Percentiles rank a stretch among this genome's conserved stretches.
Evolutionary conservation across 805 yeast genomes (phyloP).

Genomic region (Saccharomyces mikatae): DNA sequence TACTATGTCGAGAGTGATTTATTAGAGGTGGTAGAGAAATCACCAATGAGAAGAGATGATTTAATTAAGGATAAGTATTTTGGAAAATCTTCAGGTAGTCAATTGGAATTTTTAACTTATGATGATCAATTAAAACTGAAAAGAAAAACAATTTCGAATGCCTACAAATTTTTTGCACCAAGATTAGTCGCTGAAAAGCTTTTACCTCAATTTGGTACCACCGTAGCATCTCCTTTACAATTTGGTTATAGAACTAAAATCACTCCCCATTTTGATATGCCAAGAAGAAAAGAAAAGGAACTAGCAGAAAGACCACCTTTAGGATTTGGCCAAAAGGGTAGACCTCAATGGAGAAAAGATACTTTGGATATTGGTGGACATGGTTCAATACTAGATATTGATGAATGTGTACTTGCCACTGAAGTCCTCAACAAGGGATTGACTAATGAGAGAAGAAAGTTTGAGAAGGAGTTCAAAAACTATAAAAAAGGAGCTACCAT

Average conservation of each 20-base stretch:
- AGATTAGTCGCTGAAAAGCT: slow-evolving; percentile 33
- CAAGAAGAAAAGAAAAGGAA: slow-evolving; percentile 43
- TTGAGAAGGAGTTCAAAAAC: slow-evolving; percentile 38
- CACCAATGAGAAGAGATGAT: slow-evolving; percentile 48
- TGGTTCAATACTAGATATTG: slow-evolving; percentile 72
- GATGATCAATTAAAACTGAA: slow-evolving; percentile 66
- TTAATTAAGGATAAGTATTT: slow-evolving; percentile 63
- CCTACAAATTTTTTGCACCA: slow-evolving; percentile 72
- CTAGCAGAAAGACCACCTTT: slow-evolving; percentile 51
- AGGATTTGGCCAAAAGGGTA: slow-evolving; percentile 85
- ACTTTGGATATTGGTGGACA: slow-evolving; percentile 45
- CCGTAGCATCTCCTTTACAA: slow-evolving; percentile 70
- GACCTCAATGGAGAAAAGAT: slow-evolving; percentile 56
- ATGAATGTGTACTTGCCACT: slow-evolving; percentile 89
- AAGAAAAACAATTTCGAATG: slow-evolving; percentile 66
- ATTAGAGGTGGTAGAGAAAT: slow-evolving; percentile 39
- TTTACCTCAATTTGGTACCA: slow-evolving; percentile 55
- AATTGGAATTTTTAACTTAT: slow-evolving; percentile 74
- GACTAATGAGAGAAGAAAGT: slow-evolving; percentile 53
- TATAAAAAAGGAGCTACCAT: slow-evolving; percentile 81
- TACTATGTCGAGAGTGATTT: slow-evolving; percentile 69
- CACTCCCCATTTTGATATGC: slow-evolving; percentile 90
- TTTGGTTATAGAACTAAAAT: slow-evolving; percentile 82
- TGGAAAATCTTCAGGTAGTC: slow-evolving; percentile 92
- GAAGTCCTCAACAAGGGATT: slow-evolving; percentile 66